These are phyloP conservation scores for Ophiostoma australiae DNA, from an alignment of 2,329 filamentous ascomycete species.

Conservation along the genomic window DNA sequence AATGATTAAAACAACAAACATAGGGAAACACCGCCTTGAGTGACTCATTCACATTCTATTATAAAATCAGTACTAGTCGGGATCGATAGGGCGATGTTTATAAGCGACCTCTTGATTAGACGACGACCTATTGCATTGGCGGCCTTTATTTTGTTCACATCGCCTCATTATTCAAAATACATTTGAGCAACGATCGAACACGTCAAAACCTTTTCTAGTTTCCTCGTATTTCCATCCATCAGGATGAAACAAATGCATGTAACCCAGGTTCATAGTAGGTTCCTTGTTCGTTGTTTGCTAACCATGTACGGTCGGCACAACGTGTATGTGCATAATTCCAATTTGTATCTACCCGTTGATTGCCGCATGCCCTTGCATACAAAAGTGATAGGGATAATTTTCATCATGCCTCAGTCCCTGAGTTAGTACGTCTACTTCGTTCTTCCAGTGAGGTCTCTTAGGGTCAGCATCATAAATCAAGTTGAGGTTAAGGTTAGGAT, in stretches of 20 bases:
- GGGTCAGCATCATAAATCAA: too few relatives aligned
- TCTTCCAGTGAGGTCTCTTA: constrained; percentile 6
- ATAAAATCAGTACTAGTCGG: background rate
- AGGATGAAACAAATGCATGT: background rate
- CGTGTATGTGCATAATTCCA: background rate
- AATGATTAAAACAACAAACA: background rate
- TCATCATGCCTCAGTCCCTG: background rate
- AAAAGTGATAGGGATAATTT: background rate
- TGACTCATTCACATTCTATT: background rate
- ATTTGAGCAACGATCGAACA: background rate
- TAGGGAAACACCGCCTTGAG: background rate
- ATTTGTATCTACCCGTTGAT: background rate
- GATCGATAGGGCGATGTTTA: background rate
- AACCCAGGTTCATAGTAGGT: background rate
- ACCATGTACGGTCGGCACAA: background rate
- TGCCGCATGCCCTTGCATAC: background rate
- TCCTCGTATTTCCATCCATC: background rate
- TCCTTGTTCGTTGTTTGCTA: background rate
- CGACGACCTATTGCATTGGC: background rate
- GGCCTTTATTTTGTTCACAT: background rate
- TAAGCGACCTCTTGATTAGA: background rate
- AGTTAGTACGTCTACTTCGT: background rate
- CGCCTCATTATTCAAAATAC: background rate
- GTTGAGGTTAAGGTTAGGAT: too few relatives aligned
- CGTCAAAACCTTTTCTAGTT: background rate